Conservation (phyloP, 805 yeast species). For the Osmozyma mogii region DNA sequence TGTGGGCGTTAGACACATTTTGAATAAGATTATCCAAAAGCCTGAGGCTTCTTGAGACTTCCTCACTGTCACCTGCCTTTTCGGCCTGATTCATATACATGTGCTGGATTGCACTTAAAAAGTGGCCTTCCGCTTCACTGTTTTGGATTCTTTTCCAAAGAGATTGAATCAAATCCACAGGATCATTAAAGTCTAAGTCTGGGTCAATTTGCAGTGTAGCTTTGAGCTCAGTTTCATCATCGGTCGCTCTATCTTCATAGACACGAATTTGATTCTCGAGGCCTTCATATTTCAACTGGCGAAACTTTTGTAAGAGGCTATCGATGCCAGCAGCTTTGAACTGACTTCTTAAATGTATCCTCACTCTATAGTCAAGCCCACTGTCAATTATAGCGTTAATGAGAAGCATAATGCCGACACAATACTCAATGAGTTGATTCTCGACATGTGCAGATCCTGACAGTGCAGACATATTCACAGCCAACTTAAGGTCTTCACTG, state of each 20-base stretch:
- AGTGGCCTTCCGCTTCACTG: slow-evolving; percentile 50
- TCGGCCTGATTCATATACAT: slow-evolving; percentile 50
- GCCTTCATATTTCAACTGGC: slow-evolving; percentile 43
- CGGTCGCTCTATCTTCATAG: slow-evolving; percentile 48
- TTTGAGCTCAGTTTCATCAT: slow-evolving; percentile 43
- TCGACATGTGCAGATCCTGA: slow-evolving; percentile 40
- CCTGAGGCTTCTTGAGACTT: slow-evolving; percentile 45
- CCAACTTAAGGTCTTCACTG: slow-evolving; percentile 59
- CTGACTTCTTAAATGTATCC: slow-evolving; percentile 53
- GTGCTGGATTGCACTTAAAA: slow-evolving; percentile 56
- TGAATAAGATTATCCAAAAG: slow-evolving; percentile 60
- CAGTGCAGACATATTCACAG: slow-evolving; percentile 24
- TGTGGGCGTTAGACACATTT: slow-evolving; percentile 47
- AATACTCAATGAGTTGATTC: slow-evolving; percentile 60
- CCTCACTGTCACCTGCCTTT: slow-evolving; percentile 35
- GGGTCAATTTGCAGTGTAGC: slow-evolving; percentile 25
- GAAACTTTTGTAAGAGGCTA: slow-evolving; percentile 12
- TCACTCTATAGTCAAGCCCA: slow-evolving; percentile 35
- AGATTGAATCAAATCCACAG: slow-evolving; percentile 57
- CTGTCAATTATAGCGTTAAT: slow-evolving; percentile 53
- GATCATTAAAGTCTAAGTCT: slow-evolving; percentile 57
- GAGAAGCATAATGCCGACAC: slow-evolving; percentile 61
- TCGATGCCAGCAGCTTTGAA: slow-evolving; percentile 19
- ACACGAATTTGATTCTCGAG: slow-evolving; percentile 59
- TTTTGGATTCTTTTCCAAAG: slow-evolving; percentile 51